phyloP scores from a whole-genome alignment of 2,329 filamentous ascomycete genomes.

The Fusarium sp. region DNA sequence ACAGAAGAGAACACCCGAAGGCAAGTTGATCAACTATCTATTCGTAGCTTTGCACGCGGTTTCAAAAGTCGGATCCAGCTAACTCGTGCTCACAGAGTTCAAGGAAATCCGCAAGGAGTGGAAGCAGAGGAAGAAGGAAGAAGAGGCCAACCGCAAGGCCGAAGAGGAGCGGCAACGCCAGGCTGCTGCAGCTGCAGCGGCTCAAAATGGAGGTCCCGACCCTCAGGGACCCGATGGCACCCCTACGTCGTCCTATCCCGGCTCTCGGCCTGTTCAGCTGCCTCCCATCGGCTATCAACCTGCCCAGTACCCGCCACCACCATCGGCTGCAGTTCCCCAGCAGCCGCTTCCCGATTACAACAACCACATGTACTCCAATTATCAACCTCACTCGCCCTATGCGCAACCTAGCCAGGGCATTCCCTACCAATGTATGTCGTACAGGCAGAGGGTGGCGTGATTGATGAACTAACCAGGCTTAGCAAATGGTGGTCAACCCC shows the following conservation, averaged over 20 bases:
- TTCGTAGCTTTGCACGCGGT: not conserved
- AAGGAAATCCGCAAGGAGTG: slow-evolving; percentile 99
- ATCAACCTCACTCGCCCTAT: slow-evolving; percentile 67
- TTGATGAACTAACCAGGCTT: slow-evolving; percentile 27
- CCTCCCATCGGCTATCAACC: slow-evolving; percentile 80
- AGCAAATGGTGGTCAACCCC: slow-evolving; percentile 50
- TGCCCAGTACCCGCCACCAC: slow-evolving; percentile 72
- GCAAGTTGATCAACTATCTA: slow-evolving; percentile 63
- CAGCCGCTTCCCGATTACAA: slow-evolving; percentile 65
- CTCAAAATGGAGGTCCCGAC: slow-evolving; percentile 60
- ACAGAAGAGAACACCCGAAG: slow-evolving; percentile 93
- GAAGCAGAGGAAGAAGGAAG: slow-evolving; percentile 99
- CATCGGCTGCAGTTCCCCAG: slow-evolving; percentile 60
- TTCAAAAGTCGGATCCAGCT: slow-evolving; percentile 21
- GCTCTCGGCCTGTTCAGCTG: slow-evolving; percentile 69
- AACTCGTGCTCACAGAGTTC: slow-evolving; percentile 74
- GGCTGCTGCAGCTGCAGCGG: slow-evolving; percentile 61
- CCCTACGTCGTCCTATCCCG: slow-evolving; percentile 63
- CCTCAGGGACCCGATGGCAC: slow-evolving; percentile 55
- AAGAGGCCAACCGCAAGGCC: slow-evolving; percentile 63
- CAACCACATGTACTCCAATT: slow-evolving; percentile 65
- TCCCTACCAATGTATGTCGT: slow-evolving; percentile 65
- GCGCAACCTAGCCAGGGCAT: slow-evolving; percentile 65
- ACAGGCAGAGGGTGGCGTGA: slow-evolving; percentile 25
- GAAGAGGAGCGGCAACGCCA: slow-evolving; percentile 84